Percentiles rank a stretch among this genome's conserved stretches.
Conservation (phyloP, 768 basidiomycete species). For the Suillus brevipes region DNA sequence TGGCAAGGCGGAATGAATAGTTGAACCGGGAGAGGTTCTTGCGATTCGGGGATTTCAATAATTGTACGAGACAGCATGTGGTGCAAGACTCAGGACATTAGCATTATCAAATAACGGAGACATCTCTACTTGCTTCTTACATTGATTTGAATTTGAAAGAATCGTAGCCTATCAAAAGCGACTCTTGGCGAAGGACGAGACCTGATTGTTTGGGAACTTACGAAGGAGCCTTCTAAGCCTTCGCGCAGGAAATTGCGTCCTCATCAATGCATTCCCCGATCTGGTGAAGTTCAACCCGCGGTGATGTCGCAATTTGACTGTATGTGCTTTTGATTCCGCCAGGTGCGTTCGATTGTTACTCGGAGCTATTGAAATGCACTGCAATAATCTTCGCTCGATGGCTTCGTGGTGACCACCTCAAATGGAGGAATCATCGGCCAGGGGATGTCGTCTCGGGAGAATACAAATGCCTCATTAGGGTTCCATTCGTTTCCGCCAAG, state of each 20-base stretch:
- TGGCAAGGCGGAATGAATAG: not conserved
- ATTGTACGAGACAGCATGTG: not conserved
- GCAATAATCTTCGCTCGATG: not conserved
- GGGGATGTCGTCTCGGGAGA: not conserved
- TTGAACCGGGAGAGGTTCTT: not conserved
- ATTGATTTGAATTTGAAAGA: not conserved
- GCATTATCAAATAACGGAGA: not conserved
- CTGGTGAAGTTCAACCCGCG: not conserved
- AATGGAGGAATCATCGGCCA: not conserved
- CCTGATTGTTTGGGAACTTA: not conserved
- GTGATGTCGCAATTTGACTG: not conserved
- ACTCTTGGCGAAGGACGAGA: not conserved
- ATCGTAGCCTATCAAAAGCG: not conserved
- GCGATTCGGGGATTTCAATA: not conserved
- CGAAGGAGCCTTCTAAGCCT: not conserved
- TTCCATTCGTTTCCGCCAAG: not conserved
- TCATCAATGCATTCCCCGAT: not conserved
- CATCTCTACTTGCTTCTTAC: not conserved
- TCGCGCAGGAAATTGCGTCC: not conserved
- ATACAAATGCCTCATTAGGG: not conserved
- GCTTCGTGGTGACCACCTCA: not conserved
- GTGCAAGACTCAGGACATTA: not conserved
- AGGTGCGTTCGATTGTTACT: not conserved
- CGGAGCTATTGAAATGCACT: not conserved
- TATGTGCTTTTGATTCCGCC: not conserved